Evolutionary conservation across 352 stramenopile genomes (phyloP).

Genomic region (Phytopythium mirpurense): DNA sequence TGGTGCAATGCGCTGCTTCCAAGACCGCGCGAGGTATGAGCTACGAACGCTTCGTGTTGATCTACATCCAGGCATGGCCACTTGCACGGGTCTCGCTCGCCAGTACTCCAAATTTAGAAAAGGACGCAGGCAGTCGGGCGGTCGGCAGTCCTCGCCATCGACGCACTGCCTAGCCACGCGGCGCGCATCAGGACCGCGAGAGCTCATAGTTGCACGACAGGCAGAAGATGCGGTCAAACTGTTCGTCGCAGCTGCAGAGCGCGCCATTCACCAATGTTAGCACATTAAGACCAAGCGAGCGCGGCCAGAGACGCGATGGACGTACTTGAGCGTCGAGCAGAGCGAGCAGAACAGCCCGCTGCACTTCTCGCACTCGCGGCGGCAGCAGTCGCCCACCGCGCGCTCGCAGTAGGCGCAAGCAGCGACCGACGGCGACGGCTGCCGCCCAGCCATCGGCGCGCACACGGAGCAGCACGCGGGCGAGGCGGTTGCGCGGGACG

Average conservation of each 20-base stretch:
- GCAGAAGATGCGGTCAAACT: conserved; percentile 78
- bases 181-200: conserved; percentile 10
- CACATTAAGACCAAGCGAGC: too few species aligned
- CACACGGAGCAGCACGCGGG: conserved; percentile 34
- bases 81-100: neutral
- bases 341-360: conserved; percentile 53
- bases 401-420: conserved; percentile 64
- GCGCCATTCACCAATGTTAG: neutral
- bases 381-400: conserved; percentile 52
- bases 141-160: neutral
- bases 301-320: neutral
- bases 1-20: neutral
- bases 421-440: conserved; percentile 13
- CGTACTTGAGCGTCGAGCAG: conserved; percentile 82
- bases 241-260: conserved; percentile 48
- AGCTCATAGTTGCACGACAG: conserved; percentile 59
- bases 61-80: neutral
- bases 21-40: neutral
- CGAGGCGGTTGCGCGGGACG: neutral
- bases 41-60: conserved; percentile 2
- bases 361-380: conserved; percentile 53
- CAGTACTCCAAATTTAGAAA: conserved; percentile 13
- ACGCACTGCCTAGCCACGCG: neutral
- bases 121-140: too few species aligned
- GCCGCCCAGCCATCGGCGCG: conserved; percentile 14